Base-by-base conservation (phyloP, 2,329 filamentous ascomycete genomes). In the Fusarium pseudonygamai region DNA sequence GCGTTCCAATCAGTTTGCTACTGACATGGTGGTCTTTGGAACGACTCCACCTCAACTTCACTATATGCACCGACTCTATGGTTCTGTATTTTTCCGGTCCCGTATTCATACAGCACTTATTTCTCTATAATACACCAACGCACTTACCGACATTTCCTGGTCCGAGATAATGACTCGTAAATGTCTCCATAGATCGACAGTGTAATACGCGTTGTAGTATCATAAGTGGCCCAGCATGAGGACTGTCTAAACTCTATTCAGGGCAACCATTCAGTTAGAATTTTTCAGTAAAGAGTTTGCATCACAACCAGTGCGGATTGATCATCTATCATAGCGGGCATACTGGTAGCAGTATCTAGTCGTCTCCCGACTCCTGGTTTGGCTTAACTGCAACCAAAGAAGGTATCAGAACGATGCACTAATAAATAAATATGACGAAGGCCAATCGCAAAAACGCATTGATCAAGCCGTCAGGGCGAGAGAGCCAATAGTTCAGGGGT, bases 341-440 rank as follows among this genome's bases (percentile, higher is more conserved):
- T 28, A 7, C n/a, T n/a, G n/a, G n/a, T n/a, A n/a, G 14, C 14
- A 15, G 20, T 30, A 47, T 30, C 7, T 30, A 2, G 14, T 22
- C 4, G 7, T 30, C 14, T 47, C 10, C 20, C 16, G 26, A n/a
- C 20, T 16, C 5, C 4, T 16, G 20, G 26, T 12, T n/a, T 14
- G 4, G 14, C 7, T 7, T 47, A 6, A 16, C 3, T 47, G 5
- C 10, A 30, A 30, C 15, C 0, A 1, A n/a, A n/a, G 10, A 5
- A n/a, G 6, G 5, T 4, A 11, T 4, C 11, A 11, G 26, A 13
- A 7, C 40, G 12, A 22, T 47, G 14, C 14, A n/a, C 6, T 12
- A 12, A n/a, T 15, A 30, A 22, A 20, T 10, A 5, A 22, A 22
- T 5, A 11, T 6, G 9, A 22, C 20, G 6, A 15, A 47, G 14